Percentiles rank a stretch among this genome's conserved stretches.
These are phyloP conservation scores for Debaryomyces robertsiae DNA, from an alignment of 1,139 yeast species.

Conservation along the genomic window DNA sequence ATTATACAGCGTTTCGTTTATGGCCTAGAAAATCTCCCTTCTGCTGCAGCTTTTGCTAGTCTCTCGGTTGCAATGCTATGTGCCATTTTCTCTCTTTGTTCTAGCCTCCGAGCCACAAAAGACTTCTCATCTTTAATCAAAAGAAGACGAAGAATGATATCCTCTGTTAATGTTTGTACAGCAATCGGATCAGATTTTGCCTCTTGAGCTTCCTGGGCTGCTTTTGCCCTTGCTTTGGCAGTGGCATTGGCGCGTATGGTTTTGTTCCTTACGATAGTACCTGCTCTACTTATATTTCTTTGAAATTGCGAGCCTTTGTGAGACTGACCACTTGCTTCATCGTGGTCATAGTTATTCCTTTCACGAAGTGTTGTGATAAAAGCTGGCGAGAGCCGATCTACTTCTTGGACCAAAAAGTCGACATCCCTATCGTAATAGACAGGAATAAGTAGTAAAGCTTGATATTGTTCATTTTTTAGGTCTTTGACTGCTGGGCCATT, in stretches of 20 bases:
- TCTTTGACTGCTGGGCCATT: slow-evolving; percentile 76
- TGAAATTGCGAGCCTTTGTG: slow-evolving; percentile 5
- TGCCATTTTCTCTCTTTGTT: slow-evolving; percentile 63
- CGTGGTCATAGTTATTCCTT: slow-evolving; percentile 37
- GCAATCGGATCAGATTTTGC: slow-evolving; percentile 59
- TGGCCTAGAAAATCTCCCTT: slow-evolving; percentile 31
- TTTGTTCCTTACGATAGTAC: slow-evolving; percentile 61
- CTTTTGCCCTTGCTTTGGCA: slow-evolving; percentile 56
- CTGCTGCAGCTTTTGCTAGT: slow-evolving; percentile 48
- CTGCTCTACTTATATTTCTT: slow-evolving; percentile 43
- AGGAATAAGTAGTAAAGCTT: slow-evolving; percentile 64
- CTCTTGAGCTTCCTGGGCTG: slow-evolving; percentile 51
- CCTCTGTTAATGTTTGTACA: slow-evolving; percentile 62
- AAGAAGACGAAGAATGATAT: slow-evolving; percentile 65
- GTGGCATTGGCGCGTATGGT: slow-evolving; percentile 79
- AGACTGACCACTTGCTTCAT: slow-evolving; percentile 3
- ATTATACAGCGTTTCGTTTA: slow-evolving; percentile 3
- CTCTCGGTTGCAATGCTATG: slow-evolving; percentile 67
- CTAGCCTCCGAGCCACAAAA: slow-evolving; percentile 56
- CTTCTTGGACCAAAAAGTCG: slow-evolving; percentile 54
- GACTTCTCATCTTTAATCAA: slow-evolving; percentile 44
- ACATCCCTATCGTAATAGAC: slow-evolving; percentile 65
- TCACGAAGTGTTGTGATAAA: slow-evolving; percentile 52
- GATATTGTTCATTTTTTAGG: slow-evolving; percentile 65
- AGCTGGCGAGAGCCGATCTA: slow-evolving; percentile 58